phyloP scores from a whole-genome alignment of 805 yeast species.

The Candida endomychidarum region DNA sequence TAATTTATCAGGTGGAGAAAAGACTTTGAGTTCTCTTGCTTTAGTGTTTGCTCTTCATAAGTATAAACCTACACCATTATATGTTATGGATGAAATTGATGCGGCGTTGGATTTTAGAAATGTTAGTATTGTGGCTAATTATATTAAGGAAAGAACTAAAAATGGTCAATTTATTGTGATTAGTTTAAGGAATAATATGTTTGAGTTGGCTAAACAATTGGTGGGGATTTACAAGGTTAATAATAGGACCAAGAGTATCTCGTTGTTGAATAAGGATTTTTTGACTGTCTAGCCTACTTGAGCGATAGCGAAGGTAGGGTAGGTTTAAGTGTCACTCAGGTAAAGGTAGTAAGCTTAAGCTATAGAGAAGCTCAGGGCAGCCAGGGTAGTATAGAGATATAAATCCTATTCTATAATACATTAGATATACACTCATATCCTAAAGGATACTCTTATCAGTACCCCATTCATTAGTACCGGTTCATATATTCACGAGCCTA shows the following conservation, averaged over 20 bases:
- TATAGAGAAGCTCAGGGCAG: too few species aligned
- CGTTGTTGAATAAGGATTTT: slow-evolving; percentile 67
- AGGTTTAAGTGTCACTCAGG: not conserved
- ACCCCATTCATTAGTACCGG: too few species aligned
- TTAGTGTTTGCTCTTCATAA: slow-evolving; percentile 94
- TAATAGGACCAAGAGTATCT: slow-evolving; percentile 85
- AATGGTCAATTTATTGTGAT: slow-evolving; percentile 97
- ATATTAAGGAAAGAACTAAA: slow-evolving; percentile 91
- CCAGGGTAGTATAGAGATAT: too few species aligned
- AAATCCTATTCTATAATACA: slow-evolving; percentile 11
- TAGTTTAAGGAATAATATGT: slow-evolving; percentile 95
- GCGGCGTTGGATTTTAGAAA: slow-evolving; percentile 97
- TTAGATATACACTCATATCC: slow-evolving; percentile 9
- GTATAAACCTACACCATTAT: slow-evolving; percentile 94
- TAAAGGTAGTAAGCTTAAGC: too few species aligned
- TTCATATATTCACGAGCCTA: slow-evolving; percentile 21
- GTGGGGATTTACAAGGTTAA: slow-evolving; percentile 94
- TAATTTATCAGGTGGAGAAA: slow-evolving; percentile 96
- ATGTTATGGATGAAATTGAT: slow-evolving; percentile 99
- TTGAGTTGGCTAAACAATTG: slow-evolving; percentile 89
- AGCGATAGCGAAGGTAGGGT: too few species aligned
- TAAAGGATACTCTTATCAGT: too few species aligned
- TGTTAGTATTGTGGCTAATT: slow-evolving; percentile 96
- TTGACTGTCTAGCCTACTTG: slow-evolving; percentile 1
- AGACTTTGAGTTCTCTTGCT: slow-evolving; percentile 91